phyloP scores from a whole-genome alignment of 805 yeast genomes.

The Metschnikowia noctiluminum region DNA sequence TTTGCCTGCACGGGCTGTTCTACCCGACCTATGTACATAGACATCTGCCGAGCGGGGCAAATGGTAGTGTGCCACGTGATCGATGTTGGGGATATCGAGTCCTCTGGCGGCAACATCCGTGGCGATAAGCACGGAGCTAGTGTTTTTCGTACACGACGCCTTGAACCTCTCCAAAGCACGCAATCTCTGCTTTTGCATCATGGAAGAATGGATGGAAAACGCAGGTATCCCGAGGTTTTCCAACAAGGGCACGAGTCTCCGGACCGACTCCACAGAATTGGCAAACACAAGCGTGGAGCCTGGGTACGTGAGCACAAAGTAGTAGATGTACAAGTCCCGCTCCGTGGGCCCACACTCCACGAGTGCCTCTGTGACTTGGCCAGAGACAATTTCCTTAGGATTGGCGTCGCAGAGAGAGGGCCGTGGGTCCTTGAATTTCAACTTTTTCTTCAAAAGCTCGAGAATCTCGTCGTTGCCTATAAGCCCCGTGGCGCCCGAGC shows the following conservation, averaged over 20 bases:
- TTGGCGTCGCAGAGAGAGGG: constrained; percentile 82
- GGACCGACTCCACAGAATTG: constrained; percentile 92
- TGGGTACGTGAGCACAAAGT: constrained; percentile 79
- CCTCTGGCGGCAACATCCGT: constrained; percentile 99
- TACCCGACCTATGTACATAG: constrained; percentile 92
- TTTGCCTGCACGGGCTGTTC: constrained; percentile 95
- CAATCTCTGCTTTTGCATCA: constrained; percentile 92
- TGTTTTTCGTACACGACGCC: constrained; percentile 43
- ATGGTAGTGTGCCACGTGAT: constrained; percentile 95
- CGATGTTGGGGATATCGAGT: constrained; percentile 82
- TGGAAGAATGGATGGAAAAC: constrained; percentile 84
- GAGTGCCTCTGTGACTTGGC: constrained; percentile 74
- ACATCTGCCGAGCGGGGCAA: constrained; percentile 92
- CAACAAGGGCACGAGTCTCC: constrained; percentile 74
- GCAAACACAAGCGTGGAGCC: constrained; percentile 90
- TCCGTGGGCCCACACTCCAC: constrained; percentile 90
- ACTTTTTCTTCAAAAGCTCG: constrained; percentile 60
- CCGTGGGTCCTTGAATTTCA: constrained; percentile 61
- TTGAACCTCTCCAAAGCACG: constrained; percentile 80
- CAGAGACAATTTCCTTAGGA: constrained; percentile 77
- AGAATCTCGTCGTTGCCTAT: constrained; percentile 59
- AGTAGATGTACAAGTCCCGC: constrained; percentile 85
- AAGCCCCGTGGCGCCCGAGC: constrained; percentile 21
- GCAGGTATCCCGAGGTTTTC: constrained; percentile 65
- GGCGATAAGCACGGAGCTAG: constrained; percentile 73